Base-by-base conservation (phyloP, 2,329 filamentous ascomycete species). In the Trichoderma semiorbis region DNA sequence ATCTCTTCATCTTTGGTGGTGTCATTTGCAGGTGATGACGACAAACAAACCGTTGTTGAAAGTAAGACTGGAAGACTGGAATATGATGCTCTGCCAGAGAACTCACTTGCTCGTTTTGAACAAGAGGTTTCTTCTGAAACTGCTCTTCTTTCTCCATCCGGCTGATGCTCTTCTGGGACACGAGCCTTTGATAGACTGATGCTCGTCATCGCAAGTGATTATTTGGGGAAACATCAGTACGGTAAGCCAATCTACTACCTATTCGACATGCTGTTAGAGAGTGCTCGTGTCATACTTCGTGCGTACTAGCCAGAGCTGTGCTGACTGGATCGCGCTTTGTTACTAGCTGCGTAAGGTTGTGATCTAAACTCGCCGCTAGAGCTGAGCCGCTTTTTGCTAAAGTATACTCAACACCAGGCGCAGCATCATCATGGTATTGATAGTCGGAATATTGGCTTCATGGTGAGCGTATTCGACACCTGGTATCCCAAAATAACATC, bases 111-210 rank as follows among this genome's bases (percentile, higher is more conserved):
- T 21, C 10, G n/a, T 21, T 11, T 1, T 50, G n/a, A 21, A 2
- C n/a, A 12, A 50, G 10, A 3, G 2, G 0, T 50, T n/a, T 5
- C 47, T 24, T 50, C n/a, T 1, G 10, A 12, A 12, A 7, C 3
- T 50, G 10, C n/a, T 21, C n/a, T 14, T 50, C n/a, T 12, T 12
- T 24, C 10, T 21, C 11, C 0, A 24, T 1, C 5, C 1, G 5
- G 10, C 11, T 50, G 11, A 24, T 12, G 1, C 1, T 21, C 5
- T 50, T n/a, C 0, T 21, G 10, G n/a, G 10, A 21, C n/a, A 7
- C n/a, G 10, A 50, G 1, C 11, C 3, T 14, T 50, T 50, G 10
- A 7, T 12, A 50, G 2, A 50, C 47, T 50, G 47, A 24, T 50
- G 47, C 0, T 50, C 47, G 47, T 14, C 5, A 12, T 50, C 47